phyloP scores from a whole-genome alignment of 2,329 filamentous ascomycete species.

The Botrytis porri region DNA sequence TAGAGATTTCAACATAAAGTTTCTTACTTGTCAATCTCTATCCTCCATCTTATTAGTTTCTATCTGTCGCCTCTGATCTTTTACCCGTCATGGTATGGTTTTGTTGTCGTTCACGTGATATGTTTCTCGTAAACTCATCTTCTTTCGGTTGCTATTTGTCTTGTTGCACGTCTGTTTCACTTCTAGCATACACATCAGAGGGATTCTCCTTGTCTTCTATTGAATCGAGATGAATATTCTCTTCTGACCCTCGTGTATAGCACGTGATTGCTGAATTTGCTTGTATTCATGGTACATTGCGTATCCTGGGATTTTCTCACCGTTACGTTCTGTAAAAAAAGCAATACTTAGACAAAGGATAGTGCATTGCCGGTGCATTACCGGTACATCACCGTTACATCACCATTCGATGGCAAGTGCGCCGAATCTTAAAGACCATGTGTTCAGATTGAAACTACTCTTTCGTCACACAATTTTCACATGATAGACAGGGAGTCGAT shows the following conservation, averaged over 20 bases:
- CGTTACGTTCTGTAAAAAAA: background rate
- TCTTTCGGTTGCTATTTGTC: background rate
- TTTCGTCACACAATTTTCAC: background rate
- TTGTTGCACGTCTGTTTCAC: background rate
- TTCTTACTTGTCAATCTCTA: too few relatives aligned
- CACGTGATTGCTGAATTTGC: background rate
- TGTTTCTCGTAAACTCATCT: background rate
- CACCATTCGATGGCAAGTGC: background rate
- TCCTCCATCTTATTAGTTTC: background rate
- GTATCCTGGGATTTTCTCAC: background rate
- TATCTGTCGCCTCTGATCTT: background rate
- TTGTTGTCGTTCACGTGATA: background rate
- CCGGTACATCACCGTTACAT: too few relatives aligned
- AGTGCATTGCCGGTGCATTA: background rate
- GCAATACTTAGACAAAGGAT: background rate
- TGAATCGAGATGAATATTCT: fast-evolving
- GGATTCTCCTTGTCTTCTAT: background rate
- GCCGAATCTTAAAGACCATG: background rate
- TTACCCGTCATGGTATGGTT: background rate
- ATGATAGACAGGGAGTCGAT: background rate
- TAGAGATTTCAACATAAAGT: background rate
- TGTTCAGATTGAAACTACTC: background rate
- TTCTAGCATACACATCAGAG: background rate
- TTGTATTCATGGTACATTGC: background rate
- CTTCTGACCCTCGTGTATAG: background rate